These are phyloP conservation scores for Alternaria ethzedia DNA, from an alignment of 2,329 filamentous ascomycete genomes.

Conservation along the genomic window DNA sequence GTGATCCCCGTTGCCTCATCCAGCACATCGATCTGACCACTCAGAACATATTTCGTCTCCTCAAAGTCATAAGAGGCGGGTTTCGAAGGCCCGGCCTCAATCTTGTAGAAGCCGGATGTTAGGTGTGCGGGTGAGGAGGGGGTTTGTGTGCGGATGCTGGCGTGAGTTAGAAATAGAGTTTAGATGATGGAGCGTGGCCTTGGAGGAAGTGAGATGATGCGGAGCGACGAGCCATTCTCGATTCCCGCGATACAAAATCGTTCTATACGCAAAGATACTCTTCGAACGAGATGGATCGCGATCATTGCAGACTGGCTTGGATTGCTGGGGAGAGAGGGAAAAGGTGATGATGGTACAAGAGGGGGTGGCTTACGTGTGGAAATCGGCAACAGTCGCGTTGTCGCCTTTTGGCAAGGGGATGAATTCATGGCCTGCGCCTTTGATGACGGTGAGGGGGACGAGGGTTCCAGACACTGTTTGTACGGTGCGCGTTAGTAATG, in stretches of 20 bases:
- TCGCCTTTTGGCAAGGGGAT: conserved; percentile 24
- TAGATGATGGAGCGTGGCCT: no score
- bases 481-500: background rate
- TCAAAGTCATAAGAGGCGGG: conserved; percentile 25
- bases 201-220: no score
- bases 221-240: no score
- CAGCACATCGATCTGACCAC: conserved; percentile 26
- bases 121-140: conserved; percentile 16
- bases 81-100: conserved; percentile 20
- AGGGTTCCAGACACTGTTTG: conserved; percentile 14
- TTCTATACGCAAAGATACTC: no score
- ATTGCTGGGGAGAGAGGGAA: no score
- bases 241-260: no score
- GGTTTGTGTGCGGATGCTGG: conserved; percentile 25
- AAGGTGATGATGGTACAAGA: no score
- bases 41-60: conserved; percentile 26
- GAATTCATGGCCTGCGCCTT: conserved; percentile 27
- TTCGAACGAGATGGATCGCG: no score
- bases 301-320: no score
- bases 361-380: conserved; percentile 17
- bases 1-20: conserved; percentile 25
- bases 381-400: conserved; percentile 28
- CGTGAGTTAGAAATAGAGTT: no score
- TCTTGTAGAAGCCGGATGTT: conserved; percentile 31
- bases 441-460: conserved; percentile 29